Conservation (phyloP, 83 land plant species). For the Diphasiastrum complanatum region DNA sequence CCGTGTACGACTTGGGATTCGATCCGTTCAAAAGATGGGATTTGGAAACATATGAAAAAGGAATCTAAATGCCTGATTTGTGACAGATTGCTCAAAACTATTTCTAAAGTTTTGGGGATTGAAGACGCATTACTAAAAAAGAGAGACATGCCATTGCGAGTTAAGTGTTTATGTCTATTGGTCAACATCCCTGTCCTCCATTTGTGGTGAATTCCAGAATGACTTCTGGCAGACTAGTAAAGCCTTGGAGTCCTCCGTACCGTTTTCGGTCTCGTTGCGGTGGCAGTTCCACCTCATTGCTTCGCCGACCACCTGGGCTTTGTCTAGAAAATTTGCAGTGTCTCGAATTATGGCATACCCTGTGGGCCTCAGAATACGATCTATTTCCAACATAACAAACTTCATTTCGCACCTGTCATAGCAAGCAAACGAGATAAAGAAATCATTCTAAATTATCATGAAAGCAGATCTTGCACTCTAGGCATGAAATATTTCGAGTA, state of each 20-base stretch:
- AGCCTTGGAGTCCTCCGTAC: slow-evolving; percentile 21
- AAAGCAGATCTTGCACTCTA: slow-evolving; percentile 40
- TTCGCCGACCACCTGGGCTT: slow-evolving; percentile 44
- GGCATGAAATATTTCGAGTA: neutral
- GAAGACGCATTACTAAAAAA: too few relatives aligned
- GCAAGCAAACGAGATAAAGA: neutral
- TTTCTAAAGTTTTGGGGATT: too few relatives aligned
- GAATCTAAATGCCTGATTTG: too few relatives aligned
- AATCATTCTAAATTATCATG: neutral
- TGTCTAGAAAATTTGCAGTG: slow-evolving; percentile 50
- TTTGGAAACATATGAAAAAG: too few relatives aligned
- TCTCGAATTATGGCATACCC: slow-evolving; percentile 72
- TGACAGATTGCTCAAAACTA: too few relatives aligned
- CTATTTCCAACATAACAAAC: slow-evolving; percentile 78
- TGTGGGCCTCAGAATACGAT: slow-evolving; percentile 64
- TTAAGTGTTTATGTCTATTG: too few relatives aligned
- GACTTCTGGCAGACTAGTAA: slow-evolving; percentile 27
- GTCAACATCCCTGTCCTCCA: too few relatives aligned
- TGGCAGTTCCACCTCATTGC: slow-evolving; percentile 75
- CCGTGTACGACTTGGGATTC: too few relatives aligned
- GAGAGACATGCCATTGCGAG: too few relatives aligned
- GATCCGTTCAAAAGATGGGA: too few relatives aligned
- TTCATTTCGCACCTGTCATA: slow-evolving; percentile 79
- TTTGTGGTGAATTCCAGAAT: too few relatives aligned
- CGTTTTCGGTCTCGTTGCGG: slow-evolving; percentile 41